Evolutionary conservation across 129 eudicot species (phyloP).

Genomic region (Lactuca sativa): DNA sequence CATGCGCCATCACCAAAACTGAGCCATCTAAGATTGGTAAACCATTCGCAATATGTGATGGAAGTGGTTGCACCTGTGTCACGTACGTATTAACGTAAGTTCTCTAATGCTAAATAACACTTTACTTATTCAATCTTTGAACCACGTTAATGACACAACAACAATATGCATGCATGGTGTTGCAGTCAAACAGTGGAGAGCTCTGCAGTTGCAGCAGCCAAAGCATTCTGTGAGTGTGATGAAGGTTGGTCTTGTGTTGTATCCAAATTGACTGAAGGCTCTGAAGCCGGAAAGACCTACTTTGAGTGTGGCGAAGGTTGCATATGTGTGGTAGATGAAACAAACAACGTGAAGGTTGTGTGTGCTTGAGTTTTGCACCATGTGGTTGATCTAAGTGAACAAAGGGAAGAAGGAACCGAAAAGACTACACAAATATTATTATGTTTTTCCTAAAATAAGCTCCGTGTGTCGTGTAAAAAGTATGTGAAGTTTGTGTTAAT

Average conservation of each 20-base stretch:
- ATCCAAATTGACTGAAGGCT: slow-evolving; percentile 14
- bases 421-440: neutral
- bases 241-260: slow-evolving; percentile 39
- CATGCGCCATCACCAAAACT: slow-evolving; percentile 32
- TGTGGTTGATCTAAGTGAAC: neutral
- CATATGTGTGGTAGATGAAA: slow-evolving; percentile 30
- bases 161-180: neutral
- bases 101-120: neutral
- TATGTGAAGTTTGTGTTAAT: slow-evolving; percentile 10
- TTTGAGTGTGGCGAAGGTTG: slow-evolving; percentile 38
- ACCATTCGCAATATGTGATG: slow-evolving; percentile 30
- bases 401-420: neutral
- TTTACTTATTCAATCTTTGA: neutral
- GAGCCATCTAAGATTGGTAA: slow-evolving; percentile 28
- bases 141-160: no score
- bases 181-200: slow-evolving; percentile 26
- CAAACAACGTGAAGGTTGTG: slow-evolving; percentile 26
- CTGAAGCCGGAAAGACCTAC: slow-evolving; percentile 34
- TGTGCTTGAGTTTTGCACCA: slow-evolving; percentile 19
- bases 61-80: slow-evolving; percentile 33
- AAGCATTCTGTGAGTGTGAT: slow-evolving; percentile 29
- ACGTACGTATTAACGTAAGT: slow-evolving; percentile 4
- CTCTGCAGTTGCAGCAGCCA: slow-evolving; percentile 1
- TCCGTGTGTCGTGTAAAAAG: neutral
- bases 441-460: neutral